These are phyloP conservation scores for Prunus mongolica DNA, from an alignment of 306 rosid genomes.

Conservation along the genomic window DNA sequence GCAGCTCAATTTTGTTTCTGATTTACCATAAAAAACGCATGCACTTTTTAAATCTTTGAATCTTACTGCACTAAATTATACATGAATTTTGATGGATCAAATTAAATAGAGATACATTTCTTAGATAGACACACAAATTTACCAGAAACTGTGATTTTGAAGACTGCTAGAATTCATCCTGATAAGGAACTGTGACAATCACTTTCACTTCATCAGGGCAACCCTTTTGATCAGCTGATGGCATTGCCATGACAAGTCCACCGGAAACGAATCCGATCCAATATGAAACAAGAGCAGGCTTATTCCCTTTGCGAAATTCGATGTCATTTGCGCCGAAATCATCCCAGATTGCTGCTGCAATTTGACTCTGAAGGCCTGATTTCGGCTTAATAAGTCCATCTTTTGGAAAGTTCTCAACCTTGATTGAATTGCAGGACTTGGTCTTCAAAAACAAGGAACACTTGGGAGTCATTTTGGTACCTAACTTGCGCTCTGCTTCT, in stretches of 20 bases:
- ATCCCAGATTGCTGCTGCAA: constrained; percentile 26
- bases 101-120: background rate
- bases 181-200: constrained; percentile 19
- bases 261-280: constrained; percentile 41
- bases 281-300: constrained; percentile 37
- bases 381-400: background rate
- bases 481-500: constrained; percentile 32
- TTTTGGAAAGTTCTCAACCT: constrained; percentile 24
- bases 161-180: background rate
- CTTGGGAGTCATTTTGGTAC: constrained; percentile 15
- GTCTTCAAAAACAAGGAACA: constrained; percentile 24
- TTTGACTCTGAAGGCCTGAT: background rate
- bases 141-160: background rate
- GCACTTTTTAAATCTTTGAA: background rate
- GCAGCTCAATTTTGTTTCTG: background rate
- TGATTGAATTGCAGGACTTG: background rate
- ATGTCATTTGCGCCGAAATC: constrained; percentile 39
- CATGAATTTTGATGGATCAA: background rate
- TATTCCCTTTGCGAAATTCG: constrained; percentile 36
- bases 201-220: constrained; percentile 11
- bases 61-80: background rate
- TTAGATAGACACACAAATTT: background rate
- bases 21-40: background rate
- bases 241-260: constrained; percentile 28
- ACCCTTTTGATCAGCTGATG: constrained; percentile 12